phyloP scores from a whole-genome alignment of 177 flowering plant genomes.

The Vitis hybrid region DNA sequence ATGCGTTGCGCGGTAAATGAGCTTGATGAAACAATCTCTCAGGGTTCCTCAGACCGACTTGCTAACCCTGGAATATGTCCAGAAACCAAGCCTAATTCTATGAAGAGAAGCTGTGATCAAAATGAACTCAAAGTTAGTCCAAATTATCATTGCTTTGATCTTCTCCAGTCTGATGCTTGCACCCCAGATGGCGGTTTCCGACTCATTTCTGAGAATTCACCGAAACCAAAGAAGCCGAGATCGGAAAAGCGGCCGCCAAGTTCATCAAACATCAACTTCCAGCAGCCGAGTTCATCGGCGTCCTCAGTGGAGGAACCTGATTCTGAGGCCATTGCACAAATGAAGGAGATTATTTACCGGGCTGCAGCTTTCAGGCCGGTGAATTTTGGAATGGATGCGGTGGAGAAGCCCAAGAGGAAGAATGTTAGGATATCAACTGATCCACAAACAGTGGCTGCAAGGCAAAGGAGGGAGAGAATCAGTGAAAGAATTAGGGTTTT shows the following conservation, averaged over 20 bases:
- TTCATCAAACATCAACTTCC: slow-evolving; percentile 63
- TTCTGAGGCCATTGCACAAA: slow-evolving; percentile 77
- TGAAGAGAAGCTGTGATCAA: slow-evolving; percentile 17
- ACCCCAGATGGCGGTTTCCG: slow-evolving; percentile 32
- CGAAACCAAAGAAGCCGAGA: slow-evolving; percentile 48
- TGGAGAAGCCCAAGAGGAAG: slow-evolving; percentile 88
- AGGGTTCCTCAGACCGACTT: slow-evolving; percentile 20
- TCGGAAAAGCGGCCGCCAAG: slow-evolving; percentile 38
- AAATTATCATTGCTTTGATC: slow-evolving; percentile 15
- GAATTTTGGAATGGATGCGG: slow-evolving; percentile 56
- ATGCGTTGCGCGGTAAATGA: slow-evolving; percentile 2
- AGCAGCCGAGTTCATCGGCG: slow-evolving; percentile 38
- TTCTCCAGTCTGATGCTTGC: slow-evolving; percentile 24
- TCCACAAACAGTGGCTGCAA: slow-evolving; percentile 96
- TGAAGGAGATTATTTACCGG: slow-evolving; percentile 91
- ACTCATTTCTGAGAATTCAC: slow-evolving; percentile 35
- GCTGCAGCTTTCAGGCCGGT: slow-evolving; percentile 95
- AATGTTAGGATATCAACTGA: slow-evolving; percentile 86
- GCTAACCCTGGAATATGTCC: not conserved
- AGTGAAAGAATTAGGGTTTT: slow-evolving; percentile 86
- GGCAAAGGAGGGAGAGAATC: slow-evolving; percentile 90
- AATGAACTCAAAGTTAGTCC: slow-evolving; percentile 3
- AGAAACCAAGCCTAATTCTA: slow-evolving; percentile 4
- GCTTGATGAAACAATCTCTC: slow-evolving; percentile 25
- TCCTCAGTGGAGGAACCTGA: slow-evolving; percentile 53